phyloP scores from a whole-genome alignment of 179 eudicot genomes.

The Drosera spatulata region DNA sequence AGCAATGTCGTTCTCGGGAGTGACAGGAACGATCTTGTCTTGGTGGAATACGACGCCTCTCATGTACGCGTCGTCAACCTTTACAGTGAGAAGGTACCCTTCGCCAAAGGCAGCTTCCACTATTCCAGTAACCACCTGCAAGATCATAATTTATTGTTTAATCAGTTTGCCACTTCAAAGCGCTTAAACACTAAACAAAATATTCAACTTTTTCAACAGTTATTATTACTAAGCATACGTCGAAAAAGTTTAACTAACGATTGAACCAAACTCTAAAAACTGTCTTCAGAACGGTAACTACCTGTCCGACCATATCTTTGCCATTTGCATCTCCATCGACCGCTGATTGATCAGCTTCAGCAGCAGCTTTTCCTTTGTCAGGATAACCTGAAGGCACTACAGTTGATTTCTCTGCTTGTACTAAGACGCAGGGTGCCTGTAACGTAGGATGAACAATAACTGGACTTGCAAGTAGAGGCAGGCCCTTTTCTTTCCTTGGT shows the following conservation, averaged over 20 bases:
- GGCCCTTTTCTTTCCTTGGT: conserved; percentile 28
- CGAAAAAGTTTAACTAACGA: no score
- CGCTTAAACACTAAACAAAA: no score
- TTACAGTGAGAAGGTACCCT: conserved; percentile 48
- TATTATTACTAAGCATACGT: no score
- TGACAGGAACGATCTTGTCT: conserved; percentile 28
- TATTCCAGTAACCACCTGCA: conserved; percentile 37
- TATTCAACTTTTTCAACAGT: no score
- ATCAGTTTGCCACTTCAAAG: no score
- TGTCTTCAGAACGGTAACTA: not conserved
- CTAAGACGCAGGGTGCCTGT: not conserved
- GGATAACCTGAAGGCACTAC: not conserved
- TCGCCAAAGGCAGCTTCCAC: conserved; percentile 59
- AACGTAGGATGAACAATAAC: conserved; percentile 1
- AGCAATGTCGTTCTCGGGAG: conserved; percentile 32
- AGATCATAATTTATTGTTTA: no score
- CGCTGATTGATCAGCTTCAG: conserved; percentile 7
- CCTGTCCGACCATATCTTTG: conserved; percentile 46
- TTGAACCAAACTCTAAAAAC: no score
- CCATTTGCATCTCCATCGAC: not conserved
- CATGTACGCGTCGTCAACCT: conserved; percentile 16
- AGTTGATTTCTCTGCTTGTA: conserved; percentile 6
- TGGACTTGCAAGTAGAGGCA: conserved; percentile 3
- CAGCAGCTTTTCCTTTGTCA: conserved; percentile 16
- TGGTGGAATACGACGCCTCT: conserved; percentile 33